Evolutionary conservation across 495 filamentous ascomycete genomes (phyloP).

Genomic region (Clavariopsis aquatica): DNA sequence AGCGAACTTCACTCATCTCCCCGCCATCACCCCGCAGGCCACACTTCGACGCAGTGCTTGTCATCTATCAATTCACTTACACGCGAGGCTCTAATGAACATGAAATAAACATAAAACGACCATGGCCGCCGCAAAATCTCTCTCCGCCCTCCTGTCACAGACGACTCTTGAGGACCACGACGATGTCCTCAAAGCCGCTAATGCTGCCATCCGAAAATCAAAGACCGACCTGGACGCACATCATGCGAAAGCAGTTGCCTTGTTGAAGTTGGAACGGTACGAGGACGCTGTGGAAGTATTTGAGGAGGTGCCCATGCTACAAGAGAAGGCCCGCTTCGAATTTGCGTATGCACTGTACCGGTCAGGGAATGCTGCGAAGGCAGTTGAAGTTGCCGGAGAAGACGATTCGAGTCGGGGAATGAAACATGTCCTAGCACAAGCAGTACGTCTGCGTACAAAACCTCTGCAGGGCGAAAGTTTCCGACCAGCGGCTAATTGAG

Average conservation of each 20-base stretch:
- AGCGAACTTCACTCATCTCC: background rate
- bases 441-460: constrained; percentile 53
- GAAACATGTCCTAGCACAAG: constrained; percentile 84
- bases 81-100: constrained; percentile 10
- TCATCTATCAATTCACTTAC: background rate
- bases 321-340: constrained; percentile 68
- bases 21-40: background rate
- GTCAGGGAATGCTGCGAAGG: constrained; percentile 70
- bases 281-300: constrained; percentile 81
- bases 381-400: constrained; percentile 58
- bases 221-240: constrained; percentile 67
- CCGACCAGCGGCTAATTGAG: constrained; percentile 22
- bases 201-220: constrained; percentile 64
- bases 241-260: constrained; percentile 77
- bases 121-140: constrained; percentile 50
- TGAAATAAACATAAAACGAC: background rate
- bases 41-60: background rate
- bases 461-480: background rate
- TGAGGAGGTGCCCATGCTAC: constrained; percentile 66
- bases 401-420: constrained; percentile 59
- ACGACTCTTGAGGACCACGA: constrained; percentile 74
- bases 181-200: constrained; percentile 68
- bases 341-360: constrained; percentile 94
- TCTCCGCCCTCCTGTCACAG: constrained; percentile 58
- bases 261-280: constrained; percentile 91